These are phyloP conservation scores for Byssothecium circinans DNA, from an alignment of 2,329 filamentous ascomycete genomes.

Conservation along the genomic window DNA sequence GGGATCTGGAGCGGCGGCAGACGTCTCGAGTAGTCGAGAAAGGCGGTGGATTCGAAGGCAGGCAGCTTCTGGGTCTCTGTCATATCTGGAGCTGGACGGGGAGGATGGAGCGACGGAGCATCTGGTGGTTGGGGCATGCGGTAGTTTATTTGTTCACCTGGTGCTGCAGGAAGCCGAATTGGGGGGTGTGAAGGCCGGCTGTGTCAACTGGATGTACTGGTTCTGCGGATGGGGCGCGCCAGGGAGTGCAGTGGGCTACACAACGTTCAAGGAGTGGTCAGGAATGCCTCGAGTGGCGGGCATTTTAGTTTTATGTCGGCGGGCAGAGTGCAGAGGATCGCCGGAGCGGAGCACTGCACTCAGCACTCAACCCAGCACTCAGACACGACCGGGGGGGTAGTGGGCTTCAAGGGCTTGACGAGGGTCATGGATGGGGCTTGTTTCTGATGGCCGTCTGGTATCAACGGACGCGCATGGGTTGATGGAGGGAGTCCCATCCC, in stretches of 20 bases:
- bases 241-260: conserved; percentile 43
- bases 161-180: conserved; percentile 47
- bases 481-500: conserved; percentile 21
- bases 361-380: too few species aligned
- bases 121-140: conserved; percentile 48
- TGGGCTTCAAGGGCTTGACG: conserved; percentile 24
- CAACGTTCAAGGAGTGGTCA: conserved; percentile 28
- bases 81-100: conserved; percentile 44
- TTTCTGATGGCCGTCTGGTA: conserved; percentile 26
- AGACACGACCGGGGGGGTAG: conserved; percentile 31
- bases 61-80: conserved; percentile 50
- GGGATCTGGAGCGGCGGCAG: conserved; percentile 45
- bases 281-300: conserved; percentile 45
- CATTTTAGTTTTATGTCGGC: conserved; percentile 47
- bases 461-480: conserved; percentile 27
- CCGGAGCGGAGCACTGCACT: conserved; percentile 37
- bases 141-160: conserved; percentile 47
- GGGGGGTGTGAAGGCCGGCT: conserved; percentile 38
- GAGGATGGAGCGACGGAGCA: conserved; percentile 46
- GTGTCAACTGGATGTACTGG: conserved; percentile 32
- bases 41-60: conserved; percentile 44
- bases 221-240: conserved; percentile 40
- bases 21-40: conserved; percentile 44
- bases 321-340: conserved; percentile 40
- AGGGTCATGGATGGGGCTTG: conserved; percentile 22